A percentile compares a stretch with the other conserved stretches of the same genome.
Conservation (phyloP, 768 basidiomycete species). For the Rhodotorula sphaerocarpa region DNA sequence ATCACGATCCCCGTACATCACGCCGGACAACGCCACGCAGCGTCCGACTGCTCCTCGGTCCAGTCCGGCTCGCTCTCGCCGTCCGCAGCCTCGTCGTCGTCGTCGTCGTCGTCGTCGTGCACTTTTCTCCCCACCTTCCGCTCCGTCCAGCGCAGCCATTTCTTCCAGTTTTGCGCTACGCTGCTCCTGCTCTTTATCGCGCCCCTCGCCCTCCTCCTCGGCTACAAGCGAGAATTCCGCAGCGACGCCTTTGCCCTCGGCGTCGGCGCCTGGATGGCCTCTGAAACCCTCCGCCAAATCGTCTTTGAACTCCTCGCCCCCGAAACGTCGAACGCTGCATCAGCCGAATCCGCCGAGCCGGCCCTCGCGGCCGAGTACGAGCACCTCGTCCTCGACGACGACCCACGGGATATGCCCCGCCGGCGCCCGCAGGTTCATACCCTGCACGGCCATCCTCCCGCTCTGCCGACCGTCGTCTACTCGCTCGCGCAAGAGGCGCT, state of each 20-base stretch:
- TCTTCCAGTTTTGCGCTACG: constrained; percentile 29
- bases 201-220: constrained; percentile 13
- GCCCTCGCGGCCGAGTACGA: background rate
- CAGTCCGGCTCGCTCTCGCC: background rate
- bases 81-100: background rate
- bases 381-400: background rate
- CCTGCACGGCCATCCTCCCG: background rate
- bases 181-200: constrained; percentile 31
- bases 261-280: constrained; percentile 29
- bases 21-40: background rate
- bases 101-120: constrained; percentile 18
- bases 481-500: constrained; percentile 34
- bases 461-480: constrained; percentile 29
- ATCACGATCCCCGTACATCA: background rate
- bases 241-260: constrained; percentile 28
- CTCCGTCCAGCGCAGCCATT: constrained; percentile 28
- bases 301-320: constrained; percentile 28
- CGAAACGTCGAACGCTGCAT: too few relatives aligned
- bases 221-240: constrained; percentile 23
- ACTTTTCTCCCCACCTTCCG: constrained; percentile 17
- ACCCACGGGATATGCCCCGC: background rate
- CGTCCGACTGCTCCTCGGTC: background rate
- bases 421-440: constrained; percentile 1
- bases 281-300: constrained; percentile 28
- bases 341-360: background rate